A percentile compares a stretch with the other conserved stretches of the same genome.
These are phyloP conservation scores for Colletotrichum gloeosporioides DNA, from an alignment of 2,329 filamentous ascomycete genomes.

Conservation along the genomic window DNA sequence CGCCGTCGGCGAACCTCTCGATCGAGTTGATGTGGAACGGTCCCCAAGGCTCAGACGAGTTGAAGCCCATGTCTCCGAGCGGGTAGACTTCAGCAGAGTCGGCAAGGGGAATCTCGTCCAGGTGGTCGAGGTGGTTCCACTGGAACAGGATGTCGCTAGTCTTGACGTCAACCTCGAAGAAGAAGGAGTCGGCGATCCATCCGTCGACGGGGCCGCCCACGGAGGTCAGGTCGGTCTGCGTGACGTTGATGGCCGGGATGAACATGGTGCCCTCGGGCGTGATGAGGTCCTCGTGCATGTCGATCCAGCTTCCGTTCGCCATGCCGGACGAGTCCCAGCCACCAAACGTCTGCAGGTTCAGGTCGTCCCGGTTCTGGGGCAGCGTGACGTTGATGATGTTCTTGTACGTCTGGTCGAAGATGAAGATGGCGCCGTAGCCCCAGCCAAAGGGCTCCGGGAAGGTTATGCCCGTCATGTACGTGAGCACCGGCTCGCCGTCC, in stretches of 20 bases:
- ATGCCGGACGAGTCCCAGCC: conserved; percentile 5
- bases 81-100: conserved; percentile 18
- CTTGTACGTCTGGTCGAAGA: conserved; percentile 34
- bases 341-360: conserved; percentile 3
- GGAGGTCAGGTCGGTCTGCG: conserved; percentile 29
- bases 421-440: conserved; percentile 35
- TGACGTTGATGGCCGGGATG: conserved; percentile 40
- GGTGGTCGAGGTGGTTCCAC: conserved; percentile 44
- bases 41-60: conserved; percentile 48
- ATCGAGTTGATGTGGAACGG: conserved; percentile 64
- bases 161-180: conserved; percentile 47
- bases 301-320: conserved; percentile 21
- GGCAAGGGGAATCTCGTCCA: not conserved
- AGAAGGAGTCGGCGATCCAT: conserved; percentile 39
- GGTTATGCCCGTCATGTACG: conserved; percentile 31
- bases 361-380: not conserved
- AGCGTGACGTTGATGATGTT: conserved; percentile 17
- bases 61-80: conserved; percentile 27
- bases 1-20: conserved; percentile 53
- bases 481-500: conserved; percentile 34
- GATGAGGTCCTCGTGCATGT: conserved; percentile 45
- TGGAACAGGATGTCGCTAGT: conserved; percentile 42
- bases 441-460: conserved; percentile 29
- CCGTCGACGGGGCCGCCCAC: conserved; percentile 26
- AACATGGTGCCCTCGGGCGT: conserved; percentile 45